Base-by-base conservation (phyloP, 192 early-diverging fungal genomes). In the Obelidium mucronatum region DNA sequence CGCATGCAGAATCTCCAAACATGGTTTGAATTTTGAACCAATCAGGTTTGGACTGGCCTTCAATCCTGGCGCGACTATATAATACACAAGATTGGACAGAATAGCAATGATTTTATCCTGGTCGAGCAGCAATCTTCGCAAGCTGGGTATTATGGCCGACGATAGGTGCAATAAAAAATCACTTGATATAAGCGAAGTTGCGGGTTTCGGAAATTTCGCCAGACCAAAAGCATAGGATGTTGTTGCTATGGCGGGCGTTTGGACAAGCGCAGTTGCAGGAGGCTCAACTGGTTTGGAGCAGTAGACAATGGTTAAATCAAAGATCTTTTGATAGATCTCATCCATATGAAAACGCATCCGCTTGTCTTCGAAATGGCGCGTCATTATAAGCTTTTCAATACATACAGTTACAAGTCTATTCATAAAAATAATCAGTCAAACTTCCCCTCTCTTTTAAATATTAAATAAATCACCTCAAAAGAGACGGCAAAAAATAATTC, bases 31-130 rank as follows among this genome's bases (percentile, higher is more conserved):
- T 39, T 62, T 74, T 2, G 3, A 48, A 37, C 59, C 72, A 33
- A 22, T 37, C 60, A 74, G 34, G 80, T 80, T 73, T 76, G 82
- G 64, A 74, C 67, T 34, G 67, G 80, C 87, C 70, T 91, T 91
- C 5, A 96, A 73, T 15, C 82, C 79, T 30, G 94, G 93, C 0
- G 80, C 87, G 31, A 95, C 85, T 31, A 93, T 86, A 82, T 95
- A 94, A 73, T 96, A 94, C 77, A 94, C 88, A n/a, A 95, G 36
- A 73, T 93, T 94, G 17, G 84, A 85, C 2, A 92, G 62, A 0
- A 92, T 67, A 2, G 81, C 79, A 36, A 90, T 82, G 53, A 92
- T 86, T 1, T 88, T 82, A 74, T 95, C 94, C 59, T 91, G 90
- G 73, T 96, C 95, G 5, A 83, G 86, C 36, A 95, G 71, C 55